Conservation (phyloP, 495 filamentous ascomycete species). For the Margaritispora aquatica region DNA sequence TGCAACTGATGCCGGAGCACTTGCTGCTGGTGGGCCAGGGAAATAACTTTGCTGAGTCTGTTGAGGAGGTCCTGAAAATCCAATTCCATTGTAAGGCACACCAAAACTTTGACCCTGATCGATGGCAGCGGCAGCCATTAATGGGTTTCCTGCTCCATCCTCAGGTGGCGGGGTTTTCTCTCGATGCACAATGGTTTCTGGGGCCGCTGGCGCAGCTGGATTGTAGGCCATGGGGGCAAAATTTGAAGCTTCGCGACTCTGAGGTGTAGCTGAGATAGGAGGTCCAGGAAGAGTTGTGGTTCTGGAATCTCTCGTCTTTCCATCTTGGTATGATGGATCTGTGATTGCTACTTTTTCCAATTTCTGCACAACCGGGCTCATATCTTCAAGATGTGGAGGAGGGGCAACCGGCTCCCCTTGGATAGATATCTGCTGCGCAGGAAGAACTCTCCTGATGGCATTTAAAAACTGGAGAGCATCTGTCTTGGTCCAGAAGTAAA, state of each 20-base stretch:
- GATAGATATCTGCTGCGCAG: conserved; percentile 52
- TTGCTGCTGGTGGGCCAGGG: conserved; percentile 10
- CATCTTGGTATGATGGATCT: conserved; percentile 52
- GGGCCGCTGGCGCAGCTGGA: conserved; percentile 79
- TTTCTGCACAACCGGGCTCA: conserved; percentile 78
- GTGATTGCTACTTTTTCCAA: conserved; percentile 76
- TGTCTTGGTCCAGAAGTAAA: conserved; percentile 81
- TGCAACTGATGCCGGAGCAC: background rate
- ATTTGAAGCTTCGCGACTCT: conserved; percentile 36
- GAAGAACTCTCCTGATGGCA: conserved; percentile 51
- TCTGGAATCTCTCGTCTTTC: conserved; percentile 41
- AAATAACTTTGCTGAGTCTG: conserved; percentile 20
- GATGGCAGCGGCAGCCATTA: conserved; percentile 59
- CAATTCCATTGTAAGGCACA: conserved; percentile 8
- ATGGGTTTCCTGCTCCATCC: conserved; percentile 61
- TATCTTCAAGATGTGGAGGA: conserved; percentile 41
- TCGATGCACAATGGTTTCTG: conserved; percentile 73
- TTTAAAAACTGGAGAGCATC: conserved; percentile 73
- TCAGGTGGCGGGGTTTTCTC: conserved; percentile 87
- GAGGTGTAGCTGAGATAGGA: conserved; percentile 28
- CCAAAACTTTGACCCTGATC: conserved; percentile 50
- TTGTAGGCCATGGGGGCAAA: conserved; percentile 81
- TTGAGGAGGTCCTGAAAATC: conserved; percentile 23
- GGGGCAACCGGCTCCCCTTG: conserved; percentile 47
- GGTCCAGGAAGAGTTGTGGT: conserved; percentile 23